Evolutionary conservation across 306 rosid species (phyloP).

Genomic region (Cucurbita ficifolia): DNA sequence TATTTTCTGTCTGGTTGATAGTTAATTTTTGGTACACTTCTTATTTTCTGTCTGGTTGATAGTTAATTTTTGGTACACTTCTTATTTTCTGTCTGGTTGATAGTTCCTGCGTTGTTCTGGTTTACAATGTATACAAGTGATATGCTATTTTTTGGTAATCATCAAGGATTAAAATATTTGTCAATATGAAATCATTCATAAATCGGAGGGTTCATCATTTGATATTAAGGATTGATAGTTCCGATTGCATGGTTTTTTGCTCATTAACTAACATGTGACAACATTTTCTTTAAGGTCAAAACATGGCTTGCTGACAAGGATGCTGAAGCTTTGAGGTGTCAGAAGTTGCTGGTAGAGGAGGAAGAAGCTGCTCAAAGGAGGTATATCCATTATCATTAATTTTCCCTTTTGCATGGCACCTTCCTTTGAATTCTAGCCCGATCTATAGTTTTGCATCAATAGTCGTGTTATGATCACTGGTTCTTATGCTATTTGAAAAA

Average conservation of each 20-base stretch:
- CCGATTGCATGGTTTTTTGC: not conserved
- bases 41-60: not conserved
- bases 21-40: not conserved
- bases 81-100: not conserved
- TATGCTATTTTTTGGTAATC: not conserved
- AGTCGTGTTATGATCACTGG: not conserved
- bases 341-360: constrained; percentile 74
- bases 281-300: constrained; percentile 31
- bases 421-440: not conserved
- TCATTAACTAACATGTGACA: constrained; percentile 12
- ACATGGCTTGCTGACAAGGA: constrained; percentile 80
- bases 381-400: constrained; percentile 16
- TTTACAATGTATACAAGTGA: not conserved
- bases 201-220: not conserved
- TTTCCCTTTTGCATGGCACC: not conserved
- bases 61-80: not conserved
- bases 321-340: constrained; percentile 71
- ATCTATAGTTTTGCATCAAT: not conserved
- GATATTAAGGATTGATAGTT: not conserved
- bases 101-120: not conserved
- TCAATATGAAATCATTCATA: not conserved
- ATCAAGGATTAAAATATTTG: too few species aligned
- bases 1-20: not conserved
- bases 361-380: constrained; percentile 82
- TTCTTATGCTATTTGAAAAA: not conserved